Evolutionary conservation across 768 basidiomycete species (phyloP).

Genomic region (Candolleomyces efflorescens): DNA sequence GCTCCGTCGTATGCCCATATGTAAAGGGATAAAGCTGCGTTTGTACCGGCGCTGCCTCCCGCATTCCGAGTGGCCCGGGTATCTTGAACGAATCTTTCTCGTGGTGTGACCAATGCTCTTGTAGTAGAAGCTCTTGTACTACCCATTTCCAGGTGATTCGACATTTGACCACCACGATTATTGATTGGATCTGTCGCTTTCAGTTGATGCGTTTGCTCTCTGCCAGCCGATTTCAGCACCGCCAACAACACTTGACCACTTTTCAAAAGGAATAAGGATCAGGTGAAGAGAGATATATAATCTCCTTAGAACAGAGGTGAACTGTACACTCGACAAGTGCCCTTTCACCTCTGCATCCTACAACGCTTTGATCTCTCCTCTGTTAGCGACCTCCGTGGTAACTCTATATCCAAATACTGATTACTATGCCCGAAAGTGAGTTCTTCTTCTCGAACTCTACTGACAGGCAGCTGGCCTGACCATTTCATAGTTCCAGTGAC

Average conservation of each 20-base stretch:
- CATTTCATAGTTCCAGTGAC: conserved; percentile 24
- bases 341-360: no score
- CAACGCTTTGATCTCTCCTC: background rate
- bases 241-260: background rate
- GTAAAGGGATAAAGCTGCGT: no score
- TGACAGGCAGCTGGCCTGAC: background rate
- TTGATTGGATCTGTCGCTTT: background rate
- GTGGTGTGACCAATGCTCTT: no score
- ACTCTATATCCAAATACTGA: background rate
- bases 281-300: conserved; percentile 1
- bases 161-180: background rate
- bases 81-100: no score
- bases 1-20: no score
- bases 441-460: background rate
- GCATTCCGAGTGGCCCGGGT: no score
- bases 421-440: conserved; percentile 18
- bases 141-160: background rate
- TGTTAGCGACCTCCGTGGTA: no score
- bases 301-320: background rate
- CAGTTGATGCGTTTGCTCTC: background rate
- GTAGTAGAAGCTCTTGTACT: no score
- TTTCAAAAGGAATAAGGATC: background rate
- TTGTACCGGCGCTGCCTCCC: no score
- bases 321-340: no score
- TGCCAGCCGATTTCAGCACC: background rate